A percentile compares a stretch with the other conserved stretches of the same genome.
Evolutionary conservation across 495 filamentous ascomycete genomes (phyloP).

Genomic region (Trichocladium uniseriatum): DNA sequence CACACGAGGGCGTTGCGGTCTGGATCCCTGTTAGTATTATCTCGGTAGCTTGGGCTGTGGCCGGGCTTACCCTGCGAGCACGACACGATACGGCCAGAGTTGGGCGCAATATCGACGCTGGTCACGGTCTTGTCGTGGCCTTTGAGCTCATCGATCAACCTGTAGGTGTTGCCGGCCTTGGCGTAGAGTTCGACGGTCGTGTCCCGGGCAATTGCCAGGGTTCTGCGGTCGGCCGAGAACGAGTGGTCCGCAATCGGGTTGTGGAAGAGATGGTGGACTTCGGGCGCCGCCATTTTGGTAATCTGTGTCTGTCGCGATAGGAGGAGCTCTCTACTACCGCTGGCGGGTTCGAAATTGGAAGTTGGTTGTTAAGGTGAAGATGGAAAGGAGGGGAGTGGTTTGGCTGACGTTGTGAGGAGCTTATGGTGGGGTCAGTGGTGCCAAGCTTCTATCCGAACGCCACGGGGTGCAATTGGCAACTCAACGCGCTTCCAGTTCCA

Average conservation of each 20-base stretch:
- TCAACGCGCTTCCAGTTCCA: not conserved
- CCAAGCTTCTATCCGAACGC: not conserved
- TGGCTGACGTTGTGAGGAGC: not conserved
- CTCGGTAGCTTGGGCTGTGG: not conserved
- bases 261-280: conserved; percentile 96
- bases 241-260: conserved; percentile 94
- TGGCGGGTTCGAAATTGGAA: conserved; percentile 3
- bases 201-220: conserved; percentile 84
- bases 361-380: conserved; percentile 1
- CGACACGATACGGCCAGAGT: conserved; percentile 84
- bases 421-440: conserved; percentile 8
- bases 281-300: conserved; percentile 64
- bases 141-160: conserved; percentile 80
- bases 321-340: conserved; percentile 99
- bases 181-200: conserved; percentile 85
- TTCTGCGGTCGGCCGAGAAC: conserved; percentile 84
- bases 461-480: not conserved
- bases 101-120: conserved; percentile 87
- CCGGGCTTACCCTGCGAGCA: conserved; percentile 74
- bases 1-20: conserved; percentile 97
- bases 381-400: not conserved
- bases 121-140: conserved; percentile 97
- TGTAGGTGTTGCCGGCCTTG: conserved; percentile 63
- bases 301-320: conserved; percentile 50
- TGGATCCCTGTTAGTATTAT: conserved; percentile 25